Evolutionary conservation across 1,139 yeast species (phyloP).

Genomic region (Geotrichum restrictum): DNA sequence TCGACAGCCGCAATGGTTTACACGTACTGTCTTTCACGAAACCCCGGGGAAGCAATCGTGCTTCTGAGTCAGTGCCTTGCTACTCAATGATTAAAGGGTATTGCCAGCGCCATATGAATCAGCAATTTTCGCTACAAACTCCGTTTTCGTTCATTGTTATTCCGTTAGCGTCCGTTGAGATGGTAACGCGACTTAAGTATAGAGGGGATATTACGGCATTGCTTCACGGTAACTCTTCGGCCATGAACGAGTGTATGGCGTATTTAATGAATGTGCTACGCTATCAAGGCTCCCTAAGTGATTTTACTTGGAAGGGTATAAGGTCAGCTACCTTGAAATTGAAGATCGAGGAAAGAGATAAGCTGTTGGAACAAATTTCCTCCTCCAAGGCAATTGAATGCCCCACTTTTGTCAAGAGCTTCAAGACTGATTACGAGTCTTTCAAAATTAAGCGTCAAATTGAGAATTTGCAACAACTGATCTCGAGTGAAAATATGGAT

Average conservation of each 20-base stretch:
- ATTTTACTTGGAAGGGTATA: slow-evolving; percentile 25
- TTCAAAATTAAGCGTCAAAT: slow-evolving; percentile 51
- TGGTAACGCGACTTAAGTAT: slow-evolving; percentile 48
- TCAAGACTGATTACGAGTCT: slow-evolving; percentile 47
- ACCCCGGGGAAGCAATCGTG: background rate
- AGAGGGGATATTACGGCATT: slow-evolving; percentile 45
- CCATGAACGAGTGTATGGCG: slow-evolving; percentile 43
- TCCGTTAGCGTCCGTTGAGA: slow-evolving; percentile 48
- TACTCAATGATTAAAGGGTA: slow-evolving; percentile 43
- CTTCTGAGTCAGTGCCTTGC: slow-evolving; percentile 47
- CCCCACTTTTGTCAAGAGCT: slow-evolving; percentile 48
- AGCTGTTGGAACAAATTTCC: slow-evolving; percentile 41
- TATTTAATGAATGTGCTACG: slow-evolving; percentile 44
- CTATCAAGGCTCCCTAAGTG: slow-evolving; percentile 48
- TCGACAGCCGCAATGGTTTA: slow-evolving; percentile 6
- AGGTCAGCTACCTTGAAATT: background rate
- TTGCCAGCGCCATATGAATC: slow-evolving; percentile 33
- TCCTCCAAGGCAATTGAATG: slow-evolving; percentile 32
- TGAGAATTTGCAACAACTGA: slow-evolving; percentile 52
- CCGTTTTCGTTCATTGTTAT: slow-evolving; percentile 44
- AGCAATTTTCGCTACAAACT: slow-evolving; percentile 29
- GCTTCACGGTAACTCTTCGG: slow-evolving; percentile 45
- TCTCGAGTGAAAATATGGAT: slow-evolving; percentile 85
- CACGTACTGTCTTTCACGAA: slow-evolving; percentile 12
- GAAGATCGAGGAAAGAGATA: slow-evolving; percentile 42